Evolutionary conservation across 345 rosid genomes (phyloP).

Genomic region (Lepidium didymum): DNA sequence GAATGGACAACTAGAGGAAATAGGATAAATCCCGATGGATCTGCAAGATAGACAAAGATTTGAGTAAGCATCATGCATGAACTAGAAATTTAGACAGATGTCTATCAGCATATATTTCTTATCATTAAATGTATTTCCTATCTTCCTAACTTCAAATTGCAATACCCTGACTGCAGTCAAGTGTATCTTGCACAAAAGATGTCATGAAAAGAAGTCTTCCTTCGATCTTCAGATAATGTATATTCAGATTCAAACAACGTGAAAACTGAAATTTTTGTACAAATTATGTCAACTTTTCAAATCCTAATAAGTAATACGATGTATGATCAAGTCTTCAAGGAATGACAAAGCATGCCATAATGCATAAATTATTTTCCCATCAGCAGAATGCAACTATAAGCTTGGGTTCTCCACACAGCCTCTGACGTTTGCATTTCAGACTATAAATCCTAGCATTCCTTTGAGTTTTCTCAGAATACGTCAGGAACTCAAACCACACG

Average conservation of each 20-base stretch:
- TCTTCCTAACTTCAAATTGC: not conserved
- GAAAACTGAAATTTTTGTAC: not conserved
- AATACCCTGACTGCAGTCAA: not conserved
- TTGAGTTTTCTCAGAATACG: not conserved
- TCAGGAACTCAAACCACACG: slow-evolving; percentile 6
- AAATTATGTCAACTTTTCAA: not conserved
- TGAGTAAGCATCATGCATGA: not conserved
- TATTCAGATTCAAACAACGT: not conserved
- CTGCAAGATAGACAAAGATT: slow-evolving; percentile 41
- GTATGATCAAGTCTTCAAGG: not conserved
- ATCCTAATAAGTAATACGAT: not conserved
- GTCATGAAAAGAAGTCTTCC: slow-evolving; percentile 4
- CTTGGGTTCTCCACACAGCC: not conserved
- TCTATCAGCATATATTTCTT: not conserved
- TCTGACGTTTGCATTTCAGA: slow-evolving; percentile 1
- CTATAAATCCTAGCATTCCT: not conserved
- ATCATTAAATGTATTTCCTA: not conserved
- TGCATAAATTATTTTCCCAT: not conserved
- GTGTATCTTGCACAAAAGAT: not conserved
- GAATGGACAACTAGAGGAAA: slow-evolving; percentile 98
- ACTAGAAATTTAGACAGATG: not conserved
- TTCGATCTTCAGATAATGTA: not conserved
- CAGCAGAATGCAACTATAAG: not conserved
- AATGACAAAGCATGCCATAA: slow-evolving; percentile 1
- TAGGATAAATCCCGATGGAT: slow-evolving; percentile 95